These are phyloP conservation scores for Fagopyrum tataricum DNA, from an alignment of 148 eudicot species.

Conservation along the genomic window DNA sequence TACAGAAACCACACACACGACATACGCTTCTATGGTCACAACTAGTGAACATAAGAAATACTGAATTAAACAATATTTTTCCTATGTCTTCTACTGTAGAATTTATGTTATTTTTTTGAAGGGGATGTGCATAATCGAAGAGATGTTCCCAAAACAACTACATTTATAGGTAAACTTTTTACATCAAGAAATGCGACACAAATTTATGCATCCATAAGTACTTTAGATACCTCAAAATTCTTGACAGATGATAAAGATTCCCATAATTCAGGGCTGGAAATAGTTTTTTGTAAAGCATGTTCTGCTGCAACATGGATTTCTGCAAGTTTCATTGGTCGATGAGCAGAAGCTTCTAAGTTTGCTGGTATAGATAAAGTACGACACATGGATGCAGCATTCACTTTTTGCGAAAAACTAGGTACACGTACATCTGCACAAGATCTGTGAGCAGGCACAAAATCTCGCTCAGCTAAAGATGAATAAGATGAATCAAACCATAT, in stretches of 20 bases:
- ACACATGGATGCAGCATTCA: constrained; percentile 43
- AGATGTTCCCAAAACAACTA: background rate
- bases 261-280: constrained; percentile 64
- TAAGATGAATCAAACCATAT: constrained; percentile 3
- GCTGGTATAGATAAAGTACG: constrained; percentile 84
- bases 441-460: constrained; percentile 33
- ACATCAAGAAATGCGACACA: background rate
- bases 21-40: no score
- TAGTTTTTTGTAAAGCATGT: constrained; percentile 70
- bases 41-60: background rate
- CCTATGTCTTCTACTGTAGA: no score
- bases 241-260: constrained; percentile 69
- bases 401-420: constrained; percentile 30
- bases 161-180: background rate
- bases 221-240: constrained; percentile 68
- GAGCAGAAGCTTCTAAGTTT: constrained; percentile 63
- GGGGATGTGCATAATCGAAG: no score
- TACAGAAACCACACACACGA: background rate
- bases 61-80: background rate
- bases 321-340: constrained; percentile 89
- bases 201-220: background rate
- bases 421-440: constrained; percentile 35
- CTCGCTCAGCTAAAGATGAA: background rate
- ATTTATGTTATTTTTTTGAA: no score
- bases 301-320: constrained; percentile 90